phyloP scores from a whole-genome alignment of 768 basidiomycete genomes.

The Psilocybe sp. region DNA sequence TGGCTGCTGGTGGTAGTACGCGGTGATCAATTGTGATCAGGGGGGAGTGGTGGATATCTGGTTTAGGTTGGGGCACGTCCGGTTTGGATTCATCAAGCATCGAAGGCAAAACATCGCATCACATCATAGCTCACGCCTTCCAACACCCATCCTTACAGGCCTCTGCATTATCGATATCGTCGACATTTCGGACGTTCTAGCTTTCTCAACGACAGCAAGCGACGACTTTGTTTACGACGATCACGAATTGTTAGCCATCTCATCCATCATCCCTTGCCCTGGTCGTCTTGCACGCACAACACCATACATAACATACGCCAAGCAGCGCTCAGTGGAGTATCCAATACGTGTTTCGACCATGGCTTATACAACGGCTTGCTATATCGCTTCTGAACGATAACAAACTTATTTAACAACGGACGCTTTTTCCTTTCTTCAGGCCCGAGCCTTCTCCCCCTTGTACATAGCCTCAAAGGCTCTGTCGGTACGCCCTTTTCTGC shows the following conservation, averaged over 20 bases:
- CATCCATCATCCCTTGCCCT: slow-evolving; percentile 13
- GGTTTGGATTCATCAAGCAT: slow-evolving; percentile 24
- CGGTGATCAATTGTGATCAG: slow-evolving; percentile 11
- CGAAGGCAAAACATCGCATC: slow-evolving; percentile 12
- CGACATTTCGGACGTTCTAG: slow-evolving; percentile 8
- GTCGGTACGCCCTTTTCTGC: slow-evolving; percentile 1
- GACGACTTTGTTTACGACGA: slow-evolving; percentile 2
- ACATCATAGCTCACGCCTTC: slow-evolving; percentile 25
- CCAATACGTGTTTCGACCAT: slow-evolving; percentile 18
- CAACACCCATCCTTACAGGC: slow-evolving; percentile 9
- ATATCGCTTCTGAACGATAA: slow-evolving; percentile 16
- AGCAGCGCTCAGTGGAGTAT: slow-evolving; percentile 13
- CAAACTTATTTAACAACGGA: slow-evolving; percentile 59
- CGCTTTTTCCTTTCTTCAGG: slow-evolving; percentile 54
- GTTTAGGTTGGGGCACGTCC: slow-evolving; percentile 40
- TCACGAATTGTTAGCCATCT: not conserved
- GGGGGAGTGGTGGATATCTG: slow-evolving; percentile 23
- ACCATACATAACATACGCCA: slow-evolving; percentile 9
- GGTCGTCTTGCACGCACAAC: slow-evolving; percentile 6
- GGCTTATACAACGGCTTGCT: slow-evolving; percentile 20
- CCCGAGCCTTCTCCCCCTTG: slow-evolving; percentile 3
- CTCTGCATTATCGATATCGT: slow-evolving; percentile 20
- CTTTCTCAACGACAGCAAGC: slow-evolving; percentile 14
- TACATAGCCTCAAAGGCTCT: slow-evolving; percentile 8
- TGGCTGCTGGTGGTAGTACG: slow-evolving; percentile 11